A percentile compares a stretch with the other conserved stretches of the same genome.
Evolutionary conservation across 352 stramenopile genomes (phyloP).

Genomic region (Phytophthora fragariaefolia): DNA sequence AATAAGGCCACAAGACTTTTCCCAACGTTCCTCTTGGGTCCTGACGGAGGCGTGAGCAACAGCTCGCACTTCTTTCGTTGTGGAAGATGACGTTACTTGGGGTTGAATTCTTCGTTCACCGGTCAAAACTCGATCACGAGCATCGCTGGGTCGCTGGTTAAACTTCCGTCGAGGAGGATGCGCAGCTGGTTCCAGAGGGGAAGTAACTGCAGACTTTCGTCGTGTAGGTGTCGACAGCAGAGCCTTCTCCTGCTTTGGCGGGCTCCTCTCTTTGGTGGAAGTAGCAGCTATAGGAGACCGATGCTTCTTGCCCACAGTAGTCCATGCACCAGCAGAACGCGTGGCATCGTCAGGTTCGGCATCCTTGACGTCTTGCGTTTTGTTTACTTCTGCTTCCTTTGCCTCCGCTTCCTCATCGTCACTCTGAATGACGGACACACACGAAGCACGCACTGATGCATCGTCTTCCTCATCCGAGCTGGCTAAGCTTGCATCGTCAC

Average conservation of each 20-base stretch:
- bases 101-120: conserved; percentile 1
- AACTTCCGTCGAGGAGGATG: conserved; percentile 24
- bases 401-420: conserved; percentile 25
- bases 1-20: conserved; percentile 19
- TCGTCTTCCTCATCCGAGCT: conserved; percentile 38
- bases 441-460: conserved; percentile 10
- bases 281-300: conserved; percentile 34
- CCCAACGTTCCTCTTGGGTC: conserved; percentile 22
- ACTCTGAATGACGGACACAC: conserved; percentile 16
- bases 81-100: conserved; percentile 2
- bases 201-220: conserved; percentile 16
- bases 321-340: conserved; percentile 57
- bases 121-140: conserved; percentile 9
- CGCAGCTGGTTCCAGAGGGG: conserved; percentile 7
- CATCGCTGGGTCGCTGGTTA: conserved; percentile 15
- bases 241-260: conserved; percentile 16
- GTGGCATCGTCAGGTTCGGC: neutral
- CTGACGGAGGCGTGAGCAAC: conserved; percentile 8
- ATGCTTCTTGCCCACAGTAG: conserved; percentile 76
- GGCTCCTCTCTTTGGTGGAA: conserved; percentile 11
- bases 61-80: conserved; percentile 1
- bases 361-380: conserved; percentile 1
- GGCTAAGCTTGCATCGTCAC: conserved; percentile 22
- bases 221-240: neutral
- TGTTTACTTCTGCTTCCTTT: conserved; percentile 2